Evolutionary conservation across 1,284 basidiomycete genomes (phyloP), one percentile per base, ranked within the genome.

Genomic region (Microstroma glucosiphilum): DNA sequence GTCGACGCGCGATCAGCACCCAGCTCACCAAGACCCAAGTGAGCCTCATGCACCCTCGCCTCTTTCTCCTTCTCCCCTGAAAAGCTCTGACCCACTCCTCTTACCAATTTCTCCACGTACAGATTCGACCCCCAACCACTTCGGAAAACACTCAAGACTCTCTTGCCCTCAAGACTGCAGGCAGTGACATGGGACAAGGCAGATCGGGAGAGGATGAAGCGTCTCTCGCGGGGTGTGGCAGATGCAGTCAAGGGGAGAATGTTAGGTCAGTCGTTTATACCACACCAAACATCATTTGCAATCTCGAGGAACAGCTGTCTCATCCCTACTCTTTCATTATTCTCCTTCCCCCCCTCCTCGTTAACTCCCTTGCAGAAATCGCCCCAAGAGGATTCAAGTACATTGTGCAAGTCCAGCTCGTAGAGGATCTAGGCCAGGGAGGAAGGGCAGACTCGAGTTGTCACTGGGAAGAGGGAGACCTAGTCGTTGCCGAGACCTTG

Each of bases 401-500:
- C 41, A 67, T 73, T 13, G 71, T 73, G 0, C 68, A 73, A 51
- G 68, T 71, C 0, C 71, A 73, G 49, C 64, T 73, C 19, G 66
- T 71, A 15, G 69, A 73, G 61, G 71, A 73, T 58, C 56, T 71
- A 17, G 71, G 71, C 2, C 71, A 73, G 58, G 71, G 71, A 6
- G 71, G 69, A 63, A 66, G 71, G 70, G 71, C 69, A 60, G 71
- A 73, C 55, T 59, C 71, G 6, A 67, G 68, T 4, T 73, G 71
- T 49, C 70, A 73, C 54, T 73, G 71, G 71, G 66, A 71, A 60
- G 71, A 73, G 55, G 56, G 60, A 8, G 71, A 73, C 40, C 59
- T 59, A 19, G 69, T 73, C n/a, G 56, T 69, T 0, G 68, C 69
- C 21, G 71, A 73, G 51, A 69, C 71, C 56, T 73, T 23, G 51